Base-by-base conservation (phyloP, 768 basidiomycete genomes). In the Leccinum fibrillosum region DNA sequence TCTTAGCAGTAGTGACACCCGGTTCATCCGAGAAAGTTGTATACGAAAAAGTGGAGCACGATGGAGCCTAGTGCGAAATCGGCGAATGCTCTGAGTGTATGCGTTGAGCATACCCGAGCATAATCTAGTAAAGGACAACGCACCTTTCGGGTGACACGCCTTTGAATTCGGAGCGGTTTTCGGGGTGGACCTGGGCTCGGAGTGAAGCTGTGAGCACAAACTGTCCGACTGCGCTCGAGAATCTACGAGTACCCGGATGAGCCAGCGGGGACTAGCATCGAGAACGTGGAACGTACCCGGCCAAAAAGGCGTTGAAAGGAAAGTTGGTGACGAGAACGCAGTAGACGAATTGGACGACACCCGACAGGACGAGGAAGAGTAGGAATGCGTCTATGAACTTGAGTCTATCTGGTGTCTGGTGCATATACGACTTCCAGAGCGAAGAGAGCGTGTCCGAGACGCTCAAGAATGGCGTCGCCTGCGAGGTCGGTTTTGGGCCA, bases 1-100 rank as follows among this genome's bases (percentile, higher is more conserved):
- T 58, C 26, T 52, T 54, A 56, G 15, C 45, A 26, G 48, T 10
- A 21, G 37, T 37, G 21, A 17, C 47, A 17, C 6, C 17, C 10
- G 11, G 35, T 56, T 75, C 73, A 98, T 72, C 96, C 97, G 13
- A 99, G 82, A 82, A 97, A 98, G 76, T 98, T 98, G 82, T 88
- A 98, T 59, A 97, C 95, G 72, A 98, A 99, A 79, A 98, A 94
- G 74, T 99, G 97, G 34, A 99, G 80, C 39, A 98, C 86, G 61
- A 98, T 88, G 3, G 93, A 95, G n/a, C 94, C 94, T 48, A 95
- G 73, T 26, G 90, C 90, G 69, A 98, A 99, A 69, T 99, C 97
- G 48, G 92, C 95, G 68, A 99, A 99, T 19, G 97, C 97, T 68
- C 97, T 99, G 69, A 17, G 49, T 28, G 35, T 52, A 49, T 12